These are phyloP conservation scores for Rubia yunnanensis DNA, from an alignment of 257 asterid genomes.

Conservation along the genomic window DNA sequence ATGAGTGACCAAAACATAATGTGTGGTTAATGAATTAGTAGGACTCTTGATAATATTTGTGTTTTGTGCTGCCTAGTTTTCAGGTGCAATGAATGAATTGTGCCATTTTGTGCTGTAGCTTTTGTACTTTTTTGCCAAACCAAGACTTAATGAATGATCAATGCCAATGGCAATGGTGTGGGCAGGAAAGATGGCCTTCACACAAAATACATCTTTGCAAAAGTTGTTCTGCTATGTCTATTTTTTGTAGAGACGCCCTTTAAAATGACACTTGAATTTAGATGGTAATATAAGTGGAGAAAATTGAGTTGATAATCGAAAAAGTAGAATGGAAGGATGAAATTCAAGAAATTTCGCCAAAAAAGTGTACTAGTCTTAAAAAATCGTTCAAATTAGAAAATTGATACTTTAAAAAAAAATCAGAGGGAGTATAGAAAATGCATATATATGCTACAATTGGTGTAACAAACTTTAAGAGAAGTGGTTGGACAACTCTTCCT, in stretches of 20 bases:
- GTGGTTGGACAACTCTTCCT: slow-evolving; percentile 17
- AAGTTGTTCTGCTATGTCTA: too few relatives aligned
- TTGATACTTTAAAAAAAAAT: too few relatives aligned
- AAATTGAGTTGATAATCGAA: too few relatives aligned
- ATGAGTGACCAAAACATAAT: neutral
- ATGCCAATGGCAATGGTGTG: neutral
- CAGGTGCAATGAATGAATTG: slow-evolving; percentile 11
- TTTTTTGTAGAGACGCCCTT: neutral
- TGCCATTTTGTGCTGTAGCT: neutral
- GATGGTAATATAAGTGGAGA: too few relatives aligned
- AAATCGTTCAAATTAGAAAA: too few relatives aligned
- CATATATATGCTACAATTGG: neutral
- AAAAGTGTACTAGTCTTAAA: too few relatives aligned
- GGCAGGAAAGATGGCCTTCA: neutral
- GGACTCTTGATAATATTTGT: too few relatives aligned
- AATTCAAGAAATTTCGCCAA: too few relatives aligned
- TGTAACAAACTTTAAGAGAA: slow-evolving; percentile 10
- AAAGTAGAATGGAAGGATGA: too few relatives aligned
- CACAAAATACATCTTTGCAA: neutral
- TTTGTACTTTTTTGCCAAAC: slow-evolving; percentile 6
- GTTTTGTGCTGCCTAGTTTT: neutral
- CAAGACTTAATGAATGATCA: neutral
- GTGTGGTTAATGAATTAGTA: slow-evolving; percentile 8
- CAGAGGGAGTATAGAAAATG: neutral
- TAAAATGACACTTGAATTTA: neutral